phyloP scores from a whole-genome alignment of 2,329 filamentous ascomycete species.

The Metarhizium brunneum region DNA sequence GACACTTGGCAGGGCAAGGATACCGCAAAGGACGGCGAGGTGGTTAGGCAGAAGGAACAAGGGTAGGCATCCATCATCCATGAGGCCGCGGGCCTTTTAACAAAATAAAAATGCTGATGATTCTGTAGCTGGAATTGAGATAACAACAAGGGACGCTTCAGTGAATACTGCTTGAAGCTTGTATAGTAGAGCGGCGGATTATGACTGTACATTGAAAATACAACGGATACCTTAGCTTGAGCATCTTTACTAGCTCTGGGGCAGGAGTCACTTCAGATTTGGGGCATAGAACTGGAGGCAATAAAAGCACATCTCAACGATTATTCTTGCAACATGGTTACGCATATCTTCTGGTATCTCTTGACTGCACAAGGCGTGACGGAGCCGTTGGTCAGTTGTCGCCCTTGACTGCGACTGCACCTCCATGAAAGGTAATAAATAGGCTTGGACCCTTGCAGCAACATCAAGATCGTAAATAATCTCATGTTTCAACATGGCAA shows the following conservation, averaged over 20 bases:
- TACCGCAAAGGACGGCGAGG: conserved; percentile 53
- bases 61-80: conserved; percentile 44
- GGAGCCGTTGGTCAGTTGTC: not conserved
- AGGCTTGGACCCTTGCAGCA: not conserved
- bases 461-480: no score
- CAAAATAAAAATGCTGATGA: not conserved
- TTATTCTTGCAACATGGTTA: not conserved
- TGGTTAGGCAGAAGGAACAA: conserved; percentile 68
- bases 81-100: no score
- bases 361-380: not conserved
- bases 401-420: not conserved
- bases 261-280: not conserved
- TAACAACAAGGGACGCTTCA: not conserved
- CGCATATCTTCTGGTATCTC: not conserved
- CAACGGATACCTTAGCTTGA: not conserved
- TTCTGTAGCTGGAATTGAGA: conserved; percentile 7
- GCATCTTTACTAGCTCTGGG: not conserved
- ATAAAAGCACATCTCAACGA: not conserved
- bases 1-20: conserved; percentile 52
- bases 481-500: no score
- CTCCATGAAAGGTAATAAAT: not conserved
- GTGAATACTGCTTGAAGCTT: conserved; percentile 1
- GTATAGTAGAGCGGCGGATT: conserved; percentile 2
- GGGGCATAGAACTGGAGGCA: not conserved
- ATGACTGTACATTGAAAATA: conserved; percentile 3